These are phyloP conservation scores for Acrocalymma vagum DNA, from an alignment of 2,329 filamentous ascomycete species.

Conservation along the genomic window DNA sequence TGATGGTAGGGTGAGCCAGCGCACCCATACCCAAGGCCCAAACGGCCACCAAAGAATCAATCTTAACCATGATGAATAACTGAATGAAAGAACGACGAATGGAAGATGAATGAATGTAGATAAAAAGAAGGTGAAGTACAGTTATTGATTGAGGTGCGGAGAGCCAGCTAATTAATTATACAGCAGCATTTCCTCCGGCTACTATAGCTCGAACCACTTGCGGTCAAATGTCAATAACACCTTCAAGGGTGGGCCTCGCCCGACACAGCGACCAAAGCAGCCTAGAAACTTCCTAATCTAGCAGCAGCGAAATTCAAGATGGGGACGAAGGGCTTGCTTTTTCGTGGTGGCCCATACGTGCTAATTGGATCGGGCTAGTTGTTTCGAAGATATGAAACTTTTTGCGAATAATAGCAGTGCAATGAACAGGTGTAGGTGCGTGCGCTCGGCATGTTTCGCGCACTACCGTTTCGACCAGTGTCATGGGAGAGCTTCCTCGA, in stretches of 20 bases:
- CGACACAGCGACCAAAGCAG: background rate
- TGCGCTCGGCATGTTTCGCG: conserved; percentile 2
- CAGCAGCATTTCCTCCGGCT: too few relatives aligned
- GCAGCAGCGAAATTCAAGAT: conserved; percentile 3
- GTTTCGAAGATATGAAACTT: conserved; percentile 1
- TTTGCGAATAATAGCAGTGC: background rate
- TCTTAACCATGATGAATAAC: conserved; percentile 24
- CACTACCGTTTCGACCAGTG: too few relatives aligned
- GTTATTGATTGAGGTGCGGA: background rate
- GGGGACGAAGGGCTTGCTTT: background rate
- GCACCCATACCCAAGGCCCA: conserved; percentile 23
- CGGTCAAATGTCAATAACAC: background rate
- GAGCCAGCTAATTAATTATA: background rate
- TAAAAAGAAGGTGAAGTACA: background rate
- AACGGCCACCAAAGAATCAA: conserved; percentile 22
- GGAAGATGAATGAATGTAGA: conserved; percentile 1
- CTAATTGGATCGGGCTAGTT: conserved; percentile 1
- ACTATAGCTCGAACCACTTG: conserved; percentile 1
- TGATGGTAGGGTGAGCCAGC: conserved; percentile 33
- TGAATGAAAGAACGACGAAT: conserved; percentile 1
- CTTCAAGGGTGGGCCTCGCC: background rate
- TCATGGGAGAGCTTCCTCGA: too few relatives aligned
- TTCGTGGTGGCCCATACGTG: background rate
- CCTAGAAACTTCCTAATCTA: background rate
- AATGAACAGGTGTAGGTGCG: background rate